phyloP scores from a whole-genome alignment of 192 early-diverging fungal genomes.

The Linnemannia hyalina region DNA sequence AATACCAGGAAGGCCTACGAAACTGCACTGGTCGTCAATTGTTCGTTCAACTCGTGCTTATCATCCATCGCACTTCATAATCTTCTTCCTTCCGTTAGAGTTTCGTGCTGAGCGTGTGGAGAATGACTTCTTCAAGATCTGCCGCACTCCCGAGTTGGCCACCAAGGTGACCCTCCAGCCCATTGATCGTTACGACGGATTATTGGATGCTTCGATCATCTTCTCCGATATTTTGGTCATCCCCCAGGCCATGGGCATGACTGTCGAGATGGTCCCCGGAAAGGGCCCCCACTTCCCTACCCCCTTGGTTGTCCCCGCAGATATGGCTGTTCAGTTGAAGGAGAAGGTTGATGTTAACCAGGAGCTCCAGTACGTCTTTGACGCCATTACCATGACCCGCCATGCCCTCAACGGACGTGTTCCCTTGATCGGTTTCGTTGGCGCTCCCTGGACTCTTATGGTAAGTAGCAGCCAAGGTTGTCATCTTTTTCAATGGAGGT shows the following conservation, averaged over 20 bases:
- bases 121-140: slow-evolving; percentile 96
- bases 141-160: slow-evolving; percentile 92
- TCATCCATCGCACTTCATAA: not conserved
- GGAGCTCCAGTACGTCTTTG: slow-evolving; percentile 91
- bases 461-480: not conserved
- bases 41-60: not conserved
- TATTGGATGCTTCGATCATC: slow-evolving; percentile 97
- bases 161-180: slow-evolving; percentile 97
- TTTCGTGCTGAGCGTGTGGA: slow-evolving; percentile 86
- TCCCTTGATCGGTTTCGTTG: slow-evolving; percentile 96
- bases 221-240: slow-evolving; percentile 99
- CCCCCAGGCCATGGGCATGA: slow-evolving; percentile 96
- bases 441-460: slow-evolving; percentile 98
- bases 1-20: not conserved
- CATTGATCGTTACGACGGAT: slow-evolving; percentile 89
- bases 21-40: not conserved
- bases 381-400: slow-evolving; percentile 94
- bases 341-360: slow-evolving; percentile 77
- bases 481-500: too few relatives aligned
- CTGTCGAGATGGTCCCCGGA: slow-evolving; percentile 93
- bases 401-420: slow-evolving; percentile 85
- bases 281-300: slow-evolving; percentile 92
- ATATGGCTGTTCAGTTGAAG: slow-evolving; percentile 72
- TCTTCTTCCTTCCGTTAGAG: slow-evolving; percentile 64
- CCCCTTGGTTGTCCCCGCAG: slow-evolving; percentile 79